Conservation (phyloP, 768 basidiomycete genomes). For the Boletus speciosus region DNA sequence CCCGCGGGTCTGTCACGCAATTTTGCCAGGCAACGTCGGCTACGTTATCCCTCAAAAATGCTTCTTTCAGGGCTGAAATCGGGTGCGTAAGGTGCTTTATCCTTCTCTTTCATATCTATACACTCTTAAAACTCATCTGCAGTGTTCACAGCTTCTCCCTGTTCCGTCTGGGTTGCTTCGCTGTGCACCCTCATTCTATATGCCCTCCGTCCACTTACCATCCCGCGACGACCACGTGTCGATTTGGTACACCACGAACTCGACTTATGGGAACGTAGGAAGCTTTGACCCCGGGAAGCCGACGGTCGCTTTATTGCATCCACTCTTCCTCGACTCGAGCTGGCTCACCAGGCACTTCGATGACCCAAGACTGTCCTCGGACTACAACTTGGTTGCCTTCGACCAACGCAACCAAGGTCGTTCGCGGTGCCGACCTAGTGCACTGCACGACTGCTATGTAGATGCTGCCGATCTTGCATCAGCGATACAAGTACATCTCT, state of each 20-base stretch:
- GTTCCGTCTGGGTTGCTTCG: slow-evolving; percentile 1
- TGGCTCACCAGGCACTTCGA: slow-evolving; percentile 68
- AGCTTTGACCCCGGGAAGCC: slow-evolving; percentile 65
- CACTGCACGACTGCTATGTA: slow-evolving; percentile 70
- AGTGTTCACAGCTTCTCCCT: slow-evolving; percentile 2
- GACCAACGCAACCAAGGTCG: slow-evolving; percentile 65
- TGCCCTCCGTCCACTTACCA: slow-evolving; percentile 70
- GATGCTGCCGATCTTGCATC: slow-evolving; percentile 74
- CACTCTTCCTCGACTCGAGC: slow-evolving; percentile 61
- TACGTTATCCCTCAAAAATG: slow-evolving; percentile 18
- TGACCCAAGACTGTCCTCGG: slow-evolving; percentile 54
- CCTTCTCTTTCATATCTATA: slow-evolving; percentile 13
- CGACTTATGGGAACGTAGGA: slow-evolving; percentile 54
- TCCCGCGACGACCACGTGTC: slow-evolving; percentile 64
- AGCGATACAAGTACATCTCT: slow-evolving; percentile 52
- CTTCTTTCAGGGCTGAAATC: slow-evolving; percentile 20
- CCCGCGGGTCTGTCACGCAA: slow-evolving; percentile 10
- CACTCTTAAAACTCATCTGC: slow-evolving; percentile 16
- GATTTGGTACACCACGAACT: slow-evolving; percentile 70
- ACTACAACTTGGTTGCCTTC: slow-evolving; percentile 72
- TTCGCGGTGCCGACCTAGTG: slow-evolving; percentile 50
- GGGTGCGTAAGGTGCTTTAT: not conserved
- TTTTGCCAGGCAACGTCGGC: slow-evolving; percentile 23
- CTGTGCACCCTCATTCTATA: slow-evolving; percentile 39
- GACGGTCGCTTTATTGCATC: slow-evolving; percentile 65